A percentile compares a stretch with the other conserved stretches of the same genome.
Conservation (phyloP, 495 filamentous ascomycete species). For the Letharia columbiana region DNA sequence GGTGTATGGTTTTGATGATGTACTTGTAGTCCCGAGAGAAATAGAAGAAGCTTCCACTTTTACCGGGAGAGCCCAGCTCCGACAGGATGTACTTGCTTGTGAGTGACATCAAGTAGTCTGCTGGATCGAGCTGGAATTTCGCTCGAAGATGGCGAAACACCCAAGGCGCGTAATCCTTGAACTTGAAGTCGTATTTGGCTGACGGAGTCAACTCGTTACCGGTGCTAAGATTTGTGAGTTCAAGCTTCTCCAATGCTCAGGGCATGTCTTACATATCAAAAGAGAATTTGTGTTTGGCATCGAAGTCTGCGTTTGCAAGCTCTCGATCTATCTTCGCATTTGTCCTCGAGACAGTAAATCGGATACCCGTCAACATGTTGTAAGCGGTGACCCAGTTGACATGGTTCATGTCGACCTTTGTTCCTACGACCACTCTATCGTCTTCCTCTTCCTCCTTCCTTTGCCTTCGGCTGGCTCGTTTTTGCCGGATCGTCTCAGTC, state of each 20-base stretch:
- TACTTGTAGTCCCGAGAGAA: conserved; percentile 99
- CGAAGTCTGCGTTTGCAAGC: conserved; percentile 82
- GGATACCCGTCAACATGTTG: conserved; percentile 99
- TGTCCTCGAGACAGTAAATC: conserved; percentile 89
- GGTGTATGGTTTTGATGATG: conserved; percentile 99
- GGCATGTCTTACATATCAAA: conserved; percentile 74
- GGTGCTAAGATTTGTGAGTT: conserved; percentile 46
- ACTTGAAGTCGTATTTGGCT: conserved; percentile 99
- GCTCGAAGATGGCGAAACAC: conserved; percentile 90
- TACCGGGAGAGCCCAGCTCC: conserved; percentile 92
- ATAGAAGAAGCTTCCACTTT: conserved; percentile 99
- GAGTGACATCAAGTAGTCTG: conserved; percentile 95
- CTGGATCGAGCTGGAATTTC: conserved; percentile 86
- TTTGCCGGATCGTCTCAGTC: conserved; percentile 87
- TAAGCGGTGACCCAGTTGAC: conserved; percentile 98
- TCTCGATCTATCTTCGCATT: conserved; percentile 93
- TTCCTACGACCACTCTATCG: conserved; percentile 89
- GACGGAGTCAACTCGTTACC: conserved; percentile 96
- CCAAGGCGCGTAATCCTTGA: conserved; percentile 99
- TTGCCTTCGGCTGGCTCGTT: conserved; percentile 72
- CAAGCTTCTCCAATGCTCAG: neutral
- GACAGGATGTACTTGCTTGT: conserved; percentile 99
- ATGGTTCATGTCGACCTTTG: conserved; percentile 94
- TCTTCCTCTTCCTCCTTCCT: conserved; percentile 86
- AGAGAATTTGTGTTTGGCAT: conserved; percentile 89